Percentiles rank a stretch among this genome's conserved stretches.
phyloP scores from a whole-genome alignment of 306 rosid species.

The Crotalaria pallida region DNA sequence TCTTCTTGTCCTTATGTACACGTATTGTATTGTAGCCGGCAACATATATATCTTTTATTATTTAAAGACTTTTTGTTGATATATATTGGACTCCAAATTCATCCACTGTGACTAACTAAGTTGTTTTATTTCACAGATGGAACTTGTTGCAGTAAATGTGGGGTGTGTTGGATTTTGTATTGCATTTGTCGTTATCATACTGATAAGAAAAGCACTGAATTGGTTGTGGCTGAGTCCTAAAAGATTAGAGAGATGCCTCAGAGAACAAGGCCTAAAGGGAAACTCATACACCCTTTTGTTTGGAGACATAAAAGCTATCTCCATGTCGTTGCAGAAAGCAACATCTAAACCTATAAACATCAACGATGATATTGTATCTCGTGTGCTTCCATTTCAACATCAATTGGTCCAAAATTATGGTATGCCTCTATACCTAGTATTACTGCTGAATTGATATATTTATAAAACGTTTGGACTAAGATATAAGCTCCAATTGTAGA shows the following conservation, averaged over 20 bases:
- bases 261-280: conserved; percentile 19
- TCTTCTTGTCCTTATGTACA: too few species aligned
- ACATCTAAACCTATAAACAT: background rate
- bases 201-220: background rate
- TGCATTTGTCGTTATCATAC: background rate
- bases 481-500: too few species aligned
- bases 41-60: too few species aligned
- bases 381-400: background rate
- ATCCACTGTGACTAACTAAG: too few species aligned
- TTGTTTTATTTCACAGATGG: background rate
- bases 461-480: too few species aligned
- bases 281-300: conserved; percentile 7
- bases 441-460: too few species aligned
- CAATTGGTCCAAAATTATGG: background rate
- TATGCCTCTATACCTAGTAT: background rate
- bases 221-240: background rate
- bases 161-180: background rate
- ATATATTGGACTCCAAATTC: too few species aligned
- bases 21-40: too few species aligned
- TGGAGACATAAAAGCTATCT: conserved; percentile 2
- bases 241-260: conserved; percentile 10
- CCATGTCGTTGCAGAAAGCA: background rate
- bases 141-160: background rate
- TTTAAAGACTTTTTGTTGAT: too few species aligned
- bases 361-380: background rate